Evolutionary conservation across 2,329 filamentous ascomycete genomes (phyloP), one percentile per base, ranked within the genome.

Genomic region (Talaromyces sp.): DNA sequence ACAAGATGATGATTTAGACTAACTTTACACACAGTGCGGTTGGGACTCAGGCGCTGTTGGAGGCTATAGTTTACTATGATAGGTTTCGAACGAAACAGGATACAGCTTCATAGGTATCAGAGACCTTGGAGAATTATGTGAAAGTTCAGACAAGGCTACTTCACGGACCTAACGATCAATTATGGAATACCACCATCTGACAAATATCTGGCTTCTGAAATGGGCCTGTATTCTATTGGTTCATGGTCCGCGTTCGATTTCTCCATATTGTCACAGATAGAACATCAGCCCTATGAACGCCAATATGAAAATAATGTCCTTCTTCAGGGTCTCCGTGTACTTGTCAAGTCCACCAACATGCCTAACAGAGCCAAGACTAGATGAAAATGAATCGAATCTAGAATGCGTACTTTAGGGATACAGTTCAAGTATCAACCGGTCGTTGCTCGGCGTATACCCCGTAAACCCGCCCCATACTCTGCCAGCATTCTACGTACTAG

Each of bases 401-500:
- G 9, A 37, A 13, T 37, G 9, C 3, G 0, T 3, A 10, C 35
- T 37, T 8, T 4, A 9, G 35, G 35, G 6, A 43, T 19, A 43
- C 1, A 14, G 3, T 19, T 43, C 4, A 71, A 68, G 22, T 67
- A 68, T n/a, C 70, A 66, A 14, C 60, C 60, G 35, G 24, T 47
- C 45, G 45, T 22, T 19, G 8, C 45, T 47, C 19, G 22, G 35
- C 1, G 35, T 37, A 3, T 37, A 37, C 35, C 35, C 35, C 35
- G 35, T 37, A 37, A 37, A 37, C 35, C 35, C 11, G 11, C 35
- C 11, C 11, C 41, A 19, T 43, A 27, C 27, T 27, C 27, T n/a
- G 14, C 6, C 41, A 43, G 41, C 16, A 19, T 43, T 5, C 41
- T n/a, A 43, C 27, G 3, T 27, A 5, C 3, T 27, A 27, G 6